These are phyloP conservation scores for Rugosomyces carneus DNA, from an alignment of 1,284 basidiomycete genomes.

Conservation along the genomic window DNA sequence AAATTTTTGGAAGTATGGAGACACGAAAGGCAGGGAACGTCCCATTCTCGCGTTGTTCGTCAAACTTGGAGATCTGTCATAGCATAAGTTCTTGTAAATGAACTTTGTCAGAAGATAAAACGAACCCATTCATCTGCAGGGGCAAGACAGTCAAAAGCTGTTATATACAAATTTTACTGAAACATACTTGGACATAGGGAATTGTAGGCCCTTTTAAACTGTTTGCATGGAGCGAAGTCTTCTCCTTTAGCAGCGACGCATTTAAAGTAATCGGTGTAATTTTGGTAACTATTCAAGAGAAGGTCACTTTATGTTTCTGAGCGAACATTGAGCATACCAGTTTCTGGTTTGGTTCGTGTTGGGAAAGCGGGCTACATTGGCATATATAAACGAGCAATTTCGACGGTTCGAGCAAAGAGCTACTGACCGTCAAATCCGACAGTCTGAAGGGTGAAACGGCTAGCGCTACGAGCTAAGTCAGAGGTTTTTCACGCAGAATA, in stretches of 20 bases:
- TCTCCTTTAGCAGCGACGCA: constrained; percentile 97
- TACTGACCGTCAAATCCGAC: constrained; percentile 77
- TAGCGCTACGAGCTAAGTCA: constrained; percentile 23
- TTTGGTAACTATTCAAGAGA: constrained; percentile 68
- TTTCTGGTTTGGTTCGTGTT: constrained; percentile 94
- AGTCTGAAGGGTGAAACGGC: constrained; percentile 82
- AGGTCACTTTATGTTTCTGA: neutral
- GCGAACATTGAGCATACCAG: constrained; percentile 52
- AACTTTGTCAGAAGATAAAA: constrained; percentile 1
- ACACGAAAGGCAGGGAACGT: constrained; percentile 89
- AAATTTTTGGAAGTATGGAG: no score
- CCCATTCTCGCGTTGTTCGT: constrained; percentile 88
- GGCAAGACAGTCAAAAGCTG: constrained; percentile 1
- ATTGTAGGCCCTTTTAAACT: constrained; percentile 96
- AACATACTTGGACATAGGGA: constrained; percentile 95
- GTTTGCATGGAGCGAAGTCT: constrained; percentile 96
- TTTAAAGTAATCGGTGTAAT: constrained; percentile 97
- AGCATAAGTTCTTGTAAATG: constrained; percentile 14
- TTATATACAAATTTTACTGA: constrained; percentile 5
- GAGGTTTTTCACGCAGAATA: neutral
- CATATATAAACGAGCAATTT: neutral
- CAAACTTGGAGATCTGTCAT: constrained; percentile 74
- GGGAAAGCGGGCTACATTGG: constrained; percentile 77
- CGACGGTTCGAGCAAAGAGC: neutral
- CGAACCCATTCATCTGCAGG: constrained; percentile 78